Evolutionary conservation across 306 rosid species (phyloP).

Genomic region (Cicer cuneatum): DNA sequence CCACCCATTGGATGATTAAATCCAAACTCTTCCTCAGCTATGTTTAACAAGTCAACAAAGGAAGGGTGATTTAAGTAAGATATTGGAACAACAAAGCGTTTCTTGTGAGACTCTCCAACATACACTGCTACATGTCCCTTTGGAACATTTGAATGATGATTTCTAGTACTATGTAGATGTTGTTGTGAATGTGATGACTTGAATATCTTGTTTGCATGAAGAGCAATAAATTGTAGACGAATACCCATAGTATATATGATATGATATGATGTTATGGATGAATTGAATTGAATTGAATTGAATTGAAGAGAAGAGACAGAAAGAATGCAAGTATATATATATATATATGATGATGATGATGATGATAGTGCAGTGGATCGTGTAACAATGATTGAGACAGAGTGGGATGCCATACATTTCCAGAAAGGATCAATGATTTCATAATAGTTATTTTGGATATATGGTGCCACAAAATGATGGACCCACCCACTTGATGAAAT

Average conservation of each 20-base stretch:
- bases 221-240: conserved; percentile 54
- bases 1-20: conserved; percentile 78
- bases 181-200: conserved; percentile 45
- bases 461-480: conserved; percentile 34
- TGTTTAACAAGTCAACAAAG: conserved; percentile 58
- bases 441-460: conserved; percentile 31
- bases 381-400: background rate
- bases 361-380: background rate
- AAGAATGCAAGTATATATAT: background rate
- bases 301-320: background rate
- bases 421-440: conserved; percentile 38
- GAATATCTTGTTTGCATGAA: conserved; percentile 54
- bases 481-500: conserved; percentile 53
- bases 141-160: conserved; percentile 56
- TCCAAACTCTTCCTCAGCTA: conserved; percentile 77
- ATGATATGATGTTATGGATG: background rate
- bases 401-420: conserved; percentile 44
- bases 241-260: conserved; percentile 47
- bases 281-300: background rate
- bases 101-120: conserved; percentile 69
- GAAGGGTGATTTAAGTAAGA: conserved; percentile 70
- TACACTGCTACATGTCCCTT: conserved; percentile 77
- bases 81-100: conserved; percentile 73
- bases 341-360: no score
- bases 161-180: conserved; percentile 44